Evolutionary conservation across 2,329 filamentous ascomycete genomes (phyloP), one percentile per base, ranked within the genome.

Genomic region (Cladophialophora yegresii): DNA sequence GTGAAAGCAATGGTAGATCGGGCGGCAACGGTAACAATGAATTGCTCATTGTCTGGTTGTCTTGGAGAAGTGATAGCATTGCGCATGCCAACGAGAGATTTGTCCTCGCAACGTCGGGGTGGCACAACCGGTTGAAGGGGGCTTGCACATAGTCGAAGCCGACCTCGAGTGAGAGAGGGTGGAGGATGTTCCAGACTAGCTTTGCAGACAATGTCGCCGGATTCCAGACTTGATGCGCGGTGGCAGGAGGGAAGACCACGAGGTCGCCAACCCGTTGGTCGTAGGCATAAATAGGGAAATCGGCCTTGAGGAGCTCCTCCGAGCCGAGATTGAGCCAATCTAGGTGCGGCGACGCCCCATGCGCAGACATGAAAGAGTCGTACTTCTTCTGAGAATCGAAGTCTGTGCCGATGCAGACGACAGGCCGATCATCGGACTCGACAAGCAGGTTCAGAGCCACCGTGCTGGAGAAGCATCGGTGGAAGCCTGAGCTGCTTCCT

Each of bases 171-270:
- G 75, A 76, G 6, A 75, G 71, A 13, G 73, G 67, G 68, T 76
- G 75, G 55, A 77, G 71, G 23, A 76, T 75, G 58, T 76, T 76
- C 75, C 75, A 76, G 32, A 76, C 75, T 16, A 76, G 67, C 60
- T 76, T 76, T 16, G 74, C 75, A 12, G 74, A 74, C 58, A 76
- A 67, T 2, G 71, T 67, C 36, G 72, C 72, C 20, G 74, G 70
- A 63, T 77, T 76, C 75, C 74, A 76, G 47, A 77, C 71, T 60
- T 77, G 75, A 62, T 77, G 75, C 10, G 75, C 73, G 53, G 75
- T 76, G 22, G 73, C 72, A n/a, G 75, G 72, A 49, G 75, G 75
- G 57, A 76, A 75, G 10, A 76, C 71, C 5, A 76, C 73, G 22
- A 77, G 66, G 59, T 77, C 75, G 9, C 75, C 75, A 8, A 72